A percentile compares a stretch with the other conserved stretches of the same genome.
These are phyloP conservation scores for Aspergillus quadrilineatus DNA, from an alignment of 2,329 filamentous ascomycete genomes.

Conservation along the genomic window DNA sequence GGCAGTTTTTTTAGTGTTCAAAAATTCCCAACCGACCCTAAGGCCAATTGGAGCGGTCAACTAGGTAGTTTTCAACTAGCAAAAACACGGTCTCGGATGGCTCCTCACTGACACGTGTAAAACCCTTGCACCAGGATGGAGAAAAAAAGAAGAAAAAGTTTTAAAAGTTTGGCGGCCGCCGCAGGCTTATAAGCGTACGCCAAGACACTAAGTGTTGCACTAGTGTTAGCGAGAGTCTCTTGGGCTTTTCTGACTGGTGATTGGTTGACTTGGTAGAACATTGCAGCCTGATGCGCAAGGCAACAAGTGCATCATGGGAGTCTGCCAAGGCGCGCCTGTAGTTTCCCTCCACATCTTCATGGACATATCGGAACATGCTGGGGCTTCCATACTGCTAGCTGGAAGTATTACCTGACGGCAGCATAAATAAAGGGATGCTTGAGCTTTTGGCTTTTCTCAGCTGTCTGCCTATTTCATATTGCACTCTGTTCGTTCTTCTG, in stretches of 20 bases:
- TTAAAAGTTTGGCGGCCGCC: constrained; percentile 16
- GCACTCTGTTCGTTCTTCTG: neutral
- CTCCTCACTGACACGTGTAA: constrained; percentile 84
- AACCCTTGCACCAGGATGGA: constrained; percentile 59
- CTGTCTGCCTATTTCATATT: neutral
- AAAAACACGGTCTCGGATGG: constrained; percentile 84
- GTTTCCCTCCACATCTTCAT: neutral
- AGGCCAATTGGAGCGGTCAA: constrained; percentile 74
- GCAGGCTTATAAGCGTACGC: constrained; percentile 23
- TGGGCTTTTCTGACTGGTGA: neutral
- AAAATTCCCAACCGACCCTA: constrained; percentile 76
- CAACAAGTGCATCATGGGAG: neutral
- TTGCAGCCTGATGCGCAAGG: neutral
- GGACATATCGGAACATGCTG: too few species aligned
- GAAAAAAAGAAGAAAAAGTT: constrained; percentile 36
- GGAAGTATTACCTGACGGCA: too few species aligned
- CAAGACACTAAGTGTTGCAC: constrained; percentile 20
- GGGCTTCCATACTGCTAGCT: too few species aligned
- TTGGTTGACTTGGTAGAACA: constrained; percentile 4
- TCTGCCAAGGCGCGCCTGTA: neutral
- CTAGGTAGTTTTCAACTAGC: constrained; percentile 84
- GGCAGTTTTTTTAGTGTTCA: constrained; percentile 51
- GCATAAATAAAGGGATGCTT: too few species aligned
- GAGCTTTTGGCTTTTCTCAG: neutral
- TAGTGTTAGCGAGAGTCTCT: constrained; percentile 31